Evolutionary conservation across 805 yeast species (phyloP).

Genomic region (Scheffersomyces coipomensis): DNA sequence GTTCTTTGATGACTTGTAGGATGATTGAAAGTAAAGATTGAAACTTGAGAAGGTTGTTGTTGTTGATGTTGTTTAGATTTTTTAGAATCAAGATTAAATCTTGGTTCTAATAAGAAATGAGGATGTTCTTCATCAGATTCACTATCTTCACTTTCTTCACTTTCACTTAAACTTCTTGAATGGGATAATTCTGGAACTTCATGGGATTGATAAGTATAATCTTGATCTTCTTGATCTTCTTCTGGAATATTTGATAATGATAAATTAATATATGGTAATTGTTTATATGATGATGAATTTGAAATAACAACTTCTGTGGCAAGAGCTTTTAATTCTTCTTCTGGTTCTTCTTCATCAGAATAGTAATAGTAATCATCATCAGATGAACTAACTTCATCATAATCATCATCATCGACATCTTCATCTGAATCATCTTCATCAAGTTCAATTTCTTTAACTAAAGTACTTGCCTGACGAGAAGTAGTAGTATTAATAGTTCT

Average conservation of each 20-base stretch:
- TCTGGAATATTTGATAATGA: conserved; percentile 10
- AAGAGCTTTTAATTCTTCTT: conserved; percentile 6
- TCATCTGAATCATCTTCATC: conserved; percentile 27
- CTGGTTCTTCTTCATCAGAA: conserved; percentile 11
- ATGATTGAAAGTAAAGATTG: neutral
- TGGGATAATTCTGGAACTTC: conserved; percentile 1
- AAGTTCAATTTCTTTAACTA: conserved; percentile 39
- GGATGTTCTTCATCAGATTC: neutral
- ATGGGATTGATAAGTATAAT: conserved; percentile 3
- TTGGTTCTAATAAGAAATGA: neutral
- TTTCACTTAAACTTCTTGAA: neutral
- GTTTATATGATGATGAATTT: conserved; percentile 8
- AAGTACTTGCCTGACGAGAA: conserved; percentile 25
- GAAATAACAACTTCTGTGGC: conserved; percentile 2
- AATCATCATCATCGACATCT: conserved; percentile 17
- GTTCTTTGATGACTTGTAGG: conserved; percentile 1
- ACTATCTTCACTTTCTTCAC: conserved; percentile 1
- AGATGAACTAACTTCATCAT: conserved; percentile 7
- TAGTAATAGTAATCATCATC: conserved; percentile 15
- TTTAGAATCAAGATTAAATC: neutral
- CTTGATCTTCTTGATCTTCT: conserved; percentile 10
- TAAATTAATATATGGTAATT: conserved; percentile 18
- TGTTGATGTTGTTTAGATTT: neutral
- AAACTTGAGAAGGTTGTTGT: neutral
- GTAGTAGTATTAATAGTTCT: conserved; percentile 3